Evolutionary conservation across 306 rosid species (phyloP), one percentile per base, ranked within the genome.

Genomic region (Acacia acuminata): DNA sequence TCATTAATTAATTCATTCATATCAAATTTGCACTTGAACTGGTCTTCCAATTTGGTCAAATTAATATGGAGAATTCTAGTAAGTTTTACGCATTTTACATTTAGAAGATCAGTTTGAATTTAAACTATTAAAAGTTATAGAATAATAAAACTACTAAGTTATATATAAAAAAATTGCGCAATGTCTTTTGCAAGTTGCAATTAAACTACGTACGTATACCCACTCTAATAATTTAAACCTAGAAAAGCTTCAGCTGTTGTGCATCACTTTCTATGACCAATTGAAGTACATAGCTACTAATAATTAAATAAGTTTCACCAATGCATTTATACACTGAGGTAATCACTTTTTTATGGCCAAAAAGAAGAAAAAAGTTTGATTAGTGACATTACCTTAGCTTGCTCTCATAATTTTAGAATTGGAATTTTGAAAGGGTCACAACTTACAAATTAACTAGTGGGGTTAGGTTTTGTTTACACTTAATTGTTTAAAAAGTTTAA

Each of bases 381-480:
- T 12, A 34, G 45, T 34, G 45, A 34, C 71, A 15, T 32, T 66
- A 66, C 44, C 8, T 11, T 66, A 20, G 63, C 63, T n/a, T 19
- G 4, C 24, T 45, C 24, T 61, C 61, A 19, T 71, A 32, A 44
- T n/a, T 43, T 20, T 38, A 17, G 71, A 78, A 51, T 50, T 61
- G 76, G 66, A 25, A 78, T 50, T 38, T 50, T 61, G 78, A 53
- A 25, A 63, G 42, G 1, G 80, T 79, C 68, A 34, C 42, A 30
- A 27, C 25, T 25, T 38, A 5, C 8, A 6, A 6, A 38, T 38
- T n/a, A 53, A 19, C 2, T 53, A 44, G 77, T 83, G 75, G 87
- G 75, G 51, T 78, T 91, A 85, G 93, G 90, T 85, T 9, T 78
- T 50, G 66, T 70, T 67, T 27, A 70, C 53, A 43, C 19, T 71